Evolutionary conservation across 1,139 yeast genomes (phyloP).

Genomic region (Candida sp.): DNA sequence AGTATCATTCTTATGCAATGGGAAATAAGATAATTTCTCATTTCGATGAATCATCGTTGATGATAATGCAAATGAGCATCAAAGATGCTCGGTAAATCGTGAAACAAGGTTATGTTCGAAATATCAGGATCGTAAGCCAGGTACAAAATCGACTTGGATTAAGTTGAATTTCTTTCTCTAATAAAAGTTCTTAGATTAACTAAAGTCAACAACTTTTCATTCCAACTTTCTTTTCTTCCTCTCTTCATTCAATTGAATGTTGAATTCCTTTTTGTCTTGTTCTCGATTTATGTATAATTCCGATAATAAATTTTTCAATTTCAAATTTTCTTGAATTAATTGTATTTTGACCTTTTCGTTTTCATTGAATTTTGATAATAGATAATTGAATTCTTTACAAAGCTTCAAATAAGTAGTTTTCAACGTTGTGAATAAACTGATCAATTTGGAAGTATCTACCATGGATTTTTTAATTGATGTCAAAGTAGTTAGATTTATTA

Average conservation of each 20-base stretch:
- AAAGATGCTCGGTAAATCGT: neutral
- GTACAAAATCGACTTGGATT: too few relatives aligned
- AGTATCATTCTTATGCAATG: neutral
- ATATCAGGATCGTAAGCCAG: too few relatives aligned
- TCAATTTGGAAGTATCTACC: slow-evolving; percentile 26
- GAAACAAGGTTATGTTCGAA: too few relatives aligned
- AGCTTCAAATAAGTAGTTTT: slow-evolving; percentile 32
- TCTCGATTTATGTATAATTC: slow-evolving; percentile 23
- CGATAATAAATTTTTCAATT: slow-evolving; percentile 23
- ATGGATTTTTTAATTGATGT: slow-evolving; percentile 24
- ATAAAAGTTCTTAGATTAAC: too few relatives aligned
- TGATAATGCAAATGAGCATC: neutral
- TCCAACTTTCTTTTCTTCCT: slow-evolving; percentile 1
- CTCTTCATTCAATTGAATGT: slow-evolving; percentile 2
- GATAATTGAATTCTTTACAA: slow-evolving; percentile 34
- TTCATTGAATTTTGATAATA: slow-evolving; percentile 31
- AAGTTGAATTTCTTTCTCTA: too few relatives aligned
- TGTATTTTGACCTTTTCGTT: slow-evolving; percentile 31
- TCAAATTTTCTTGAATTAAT: slow-evolving; percentile 33
- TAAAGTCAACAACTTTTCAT: too few relatives aligned
- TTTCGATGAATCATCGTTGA: neutral
- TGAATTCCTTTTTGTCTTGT: slow-evolving; percentile 8
- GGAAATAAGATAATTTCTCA: neutral
- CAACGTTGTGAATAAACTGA: slow-evolving; percentile 28
- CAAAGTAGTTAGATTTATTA: slow-evolving; percentile 17